Percentiles rank a stretch among this genome's conserved stretches.
phyloP scores from a whole-genome alignment of 108 stramenopile species.

The Skeletonema potamos region DNA sequence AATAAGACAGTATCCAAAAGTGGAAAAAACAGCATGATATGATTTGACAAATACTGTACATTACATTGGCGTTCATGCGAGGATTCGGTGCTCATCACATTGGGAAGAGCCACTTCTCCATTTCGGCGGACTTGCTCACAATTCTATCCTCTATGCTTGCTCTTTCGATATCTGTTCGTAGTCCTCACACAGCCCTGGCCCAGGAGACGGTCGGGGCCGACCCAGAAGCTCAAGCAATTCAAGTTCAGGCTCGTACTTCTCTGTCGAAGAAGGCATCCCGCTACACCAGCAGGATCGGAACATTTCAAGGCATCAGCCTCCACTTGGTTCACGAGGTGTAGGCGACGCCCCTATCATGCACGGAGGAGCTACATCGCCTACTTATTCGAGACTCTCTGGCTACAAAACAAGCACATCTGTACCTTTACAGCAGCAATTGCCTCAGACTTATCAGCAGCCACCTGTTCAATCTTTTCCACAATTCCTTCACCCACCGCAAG shows the following conservation, averaged over 20 bases:
- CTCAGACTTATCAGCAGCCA: neutral
- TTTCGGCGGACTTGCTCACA: neutral
- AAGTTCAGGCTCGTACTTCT: neutral
- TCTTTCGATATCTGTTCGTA: neutral
- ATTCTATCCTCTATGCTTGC: neutral
- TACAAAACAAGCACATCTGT: neutral
- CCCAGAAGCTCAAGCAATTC: constrained; percentile 6
- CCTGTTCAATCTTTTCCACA: constrained; percentile 5
- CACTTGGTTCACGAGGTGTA: neutral
- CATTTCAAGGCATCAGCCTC: neutral
- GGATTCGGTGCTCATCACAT: neutral
- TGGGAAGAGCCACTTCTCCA: neutral
- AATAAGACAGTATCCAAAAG: neutral
- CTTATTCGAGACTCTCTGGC: constrained; percentile 14
- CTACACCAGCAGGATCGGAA: neutral
- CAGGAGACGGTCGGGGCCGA: constrained; percentile 13
- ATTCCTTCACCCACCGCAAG: neutral
- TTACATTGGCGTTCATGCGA: neutral
- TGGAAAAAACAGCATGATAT: neutral
- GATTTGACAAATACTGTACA: neutral
- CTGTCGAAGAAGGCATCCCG: neutral
- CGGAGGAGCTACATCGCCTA: constrained; percentile 15
- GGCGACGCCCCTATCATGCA: constrained; percentile 2
- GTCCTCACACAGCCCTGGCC: constrained; percentile 21
- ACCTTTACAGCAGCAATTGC: neutral